phyloP scores from a whole-genome alignment of 768 basidiomycete genomes.

The Tulasnella sp. region DNA sequence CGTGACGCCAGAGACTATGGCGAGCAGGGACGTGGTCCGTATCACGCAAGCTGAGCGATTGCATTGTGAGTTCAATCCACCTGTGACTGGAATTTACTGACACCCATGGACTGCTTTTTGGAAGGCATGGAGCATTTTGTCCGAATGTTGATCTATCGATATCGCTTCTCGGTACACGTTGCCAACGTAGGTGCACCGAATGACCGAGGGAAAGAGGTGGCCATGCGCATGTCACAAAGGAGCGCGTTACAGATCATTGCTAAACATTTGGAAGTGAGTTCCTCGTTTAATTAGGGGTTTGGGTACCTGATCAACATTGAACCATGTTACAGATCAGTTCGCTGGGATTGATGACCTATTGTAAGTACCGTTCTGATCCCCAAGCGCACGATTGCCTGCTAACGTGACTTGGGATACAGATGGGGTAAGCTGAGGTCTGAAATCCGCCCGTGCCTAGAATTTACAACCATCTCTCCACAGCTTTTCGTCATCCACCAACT shows the following conservation, averaged over 20 bases:
- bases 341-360: constrained; percentile 89
- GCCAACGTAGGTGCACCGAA: constrained; percentile 27
- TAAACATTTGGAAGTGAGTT: constrained; percentile 46
- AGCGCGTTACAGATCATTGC: constrained; percentile 75
- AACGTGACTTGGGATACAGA: neutral
- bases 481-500: constrained; percentile 75
- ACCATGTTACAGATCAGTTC: constrained; percentile 47
- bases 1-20: constrained; percentile 69
- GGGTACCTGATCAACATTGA: neutral
- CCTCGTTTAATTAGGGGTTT: neutral
- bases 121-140: constrained; percentile 64
- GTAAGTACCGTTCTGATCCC: constrained; percentile 37
- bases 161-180: constrained; percentile 42
- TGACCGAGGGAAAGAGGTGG: constrained; percentile 60
- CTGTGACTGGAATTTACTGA: too few species aligned
- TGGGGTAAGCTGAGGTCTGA: neutral
- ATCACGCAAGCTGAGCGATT: constrained; percentile 81
- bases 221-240: constrained; percentile 63
- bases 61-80: constrained; percentile 38
- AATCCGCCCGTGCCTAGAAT: neutral
- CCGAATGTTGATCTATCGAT: constrained; percentile 78
- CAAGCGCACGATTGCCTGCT: neutral
- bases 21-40: constrained; percentile 76
- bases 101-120: neutral
- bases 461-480: neutral